A percentile compares a stretch with the other conserved stretches of the same genome.
Conservation (phyloP, 176 grass and related monocot species). For the Zoysia pacifica region DNA sequence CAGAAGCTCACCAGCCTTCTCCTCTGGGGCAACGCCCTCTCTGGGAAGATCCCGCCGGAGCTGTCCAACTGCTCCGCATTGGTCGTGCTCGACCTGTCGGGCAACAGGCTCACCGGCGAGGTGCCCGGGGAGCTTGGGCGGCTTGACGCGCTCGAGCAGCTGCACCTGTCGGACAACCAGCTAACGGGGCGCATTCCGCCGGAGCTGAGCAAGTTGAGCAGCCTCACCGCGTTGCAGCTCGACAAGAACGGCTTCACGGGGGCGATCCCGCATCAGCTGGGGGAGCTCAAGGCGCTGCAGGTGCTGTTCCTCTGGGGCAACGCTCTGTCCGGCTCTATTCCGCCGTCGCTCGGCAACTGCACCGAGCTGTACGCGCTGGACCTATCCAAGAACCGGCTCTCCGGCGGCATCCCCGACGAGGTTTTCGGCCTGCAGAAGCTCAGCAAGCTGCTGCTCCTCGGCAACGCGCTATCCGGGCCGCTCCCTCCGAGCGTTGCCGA, state of each 20-base stretch:
- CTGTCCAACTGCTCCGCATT: conserved; percentile 72
- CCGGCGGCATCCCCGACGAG: conserved; percentile 72
- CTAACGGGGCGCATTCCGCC: conserved; percentile 60
- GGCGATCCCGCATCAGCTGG: conserved; percentile 57
- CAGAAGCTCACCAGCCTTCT: conserved; percentile 88
- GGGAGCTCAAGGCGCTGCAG: conserved; percentile 66
- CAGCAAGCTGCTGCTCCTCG: conserved; percentile 82
- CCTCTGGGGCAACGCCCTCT: conserved; percentile 76
- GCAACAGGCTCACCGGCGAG: conserved; percentile 68
- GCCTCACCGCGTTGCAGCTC: conserved; percentile 74
- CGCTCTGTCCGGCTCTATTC: conserved; percentile 57
- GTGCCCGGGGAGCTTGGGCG: conserved; percentile 61
- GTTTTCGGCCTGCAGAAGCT: conserved; percentile 82
- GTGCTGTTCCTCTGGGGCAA: conserved; percentile 89
- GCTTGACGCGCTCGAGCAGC: conserved; percentile 66
- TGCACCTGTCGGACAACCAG: conserved; percentile 83
- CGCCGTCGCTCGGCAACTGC: conserved; percentile 65
- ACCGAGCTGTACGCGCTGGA: conserved; percentile 77
- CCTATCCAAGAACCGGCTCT: conserved; percentile 75
- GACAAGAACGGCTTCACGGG: conserved; percentile 76
- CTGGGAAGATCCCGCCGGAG: conserved; percentile 62
- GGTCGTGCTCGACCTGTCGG: conserved; percentile 77
- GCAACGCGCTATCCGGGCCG: conserved; percentile 69
- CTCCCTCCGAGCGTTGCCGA: conserved; percentile 61
- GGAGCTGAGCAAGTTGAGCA: conserved; percentile 75